Evolutionary conservation across 805 yeast species (phyloP).

Genomic region (Metahyphopichia silvanorum): DNA sequence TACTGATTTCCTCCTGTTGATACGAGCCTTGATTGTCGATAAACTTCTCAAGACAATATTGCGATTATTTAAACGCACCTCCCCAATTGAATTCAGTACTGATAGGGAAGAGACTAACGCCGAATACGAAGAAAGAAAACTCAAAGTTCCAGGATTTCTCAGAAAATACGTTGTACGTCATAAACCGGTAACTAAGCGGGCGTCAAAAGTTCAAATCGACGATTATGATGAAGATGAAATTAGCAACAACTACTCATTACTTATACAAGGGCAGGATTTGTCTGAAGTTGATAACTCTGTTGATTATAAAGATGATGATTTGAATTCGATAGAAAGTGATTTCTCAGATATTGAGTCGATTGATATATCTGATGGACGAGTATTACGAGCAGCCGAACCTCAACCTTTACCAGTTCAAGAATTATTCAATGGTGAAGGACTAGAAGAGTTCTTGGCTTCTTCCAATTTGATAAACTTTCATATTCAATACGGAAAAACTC

Average conservation of each 20-base stretch:
- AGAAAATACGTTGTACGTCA: slow-evolving; percentile 22
- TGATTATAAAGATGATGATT: slow-evolving; percentile 12
- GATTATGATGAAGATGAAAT: slow-evolving; percentile 11
- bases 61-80: neutral
- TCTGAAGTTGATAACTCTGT: slow-evolving; percentile 1
- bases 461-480: slow-evolving; percentile 17
- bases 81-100: neutral
- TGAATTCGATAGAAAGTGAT: slow-evolving; percentile 1
- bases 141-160: slow-evolving; percentile 25
- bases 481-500: slow-evolving; percentile 21
- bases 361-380: neutral
- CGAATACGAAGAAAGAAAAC: slow-evolving; percentile 14
- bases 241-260: neutral
- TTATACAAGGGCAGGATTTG: slow-evolving; percentile 1
- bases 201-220: slow-evolving; percentile 17
- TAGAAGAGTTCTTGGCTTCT: slow-evolving; percentile 19
- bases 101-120: slow-evolving; percentile 11
- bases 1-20: neutral
- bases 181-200: slow-evolving; percentile 11
- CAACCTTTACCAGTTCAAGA: slow-evolving; percentile 13
- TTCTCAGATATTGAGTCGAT: slow-evolving; percentile 4
- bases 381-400: neutral
- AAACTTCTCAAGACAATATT: neutral
- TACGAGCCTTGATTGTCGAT: too few species aligned
- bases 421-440: slow-evolving; percentile 20